A percentile compares a stretch with the other conserved stretches of the same genome.
Evolutionary conservation across 768 basidiomycete genomes (phyloP).

Genomic region (Phylloporus arenicola): DNA sequence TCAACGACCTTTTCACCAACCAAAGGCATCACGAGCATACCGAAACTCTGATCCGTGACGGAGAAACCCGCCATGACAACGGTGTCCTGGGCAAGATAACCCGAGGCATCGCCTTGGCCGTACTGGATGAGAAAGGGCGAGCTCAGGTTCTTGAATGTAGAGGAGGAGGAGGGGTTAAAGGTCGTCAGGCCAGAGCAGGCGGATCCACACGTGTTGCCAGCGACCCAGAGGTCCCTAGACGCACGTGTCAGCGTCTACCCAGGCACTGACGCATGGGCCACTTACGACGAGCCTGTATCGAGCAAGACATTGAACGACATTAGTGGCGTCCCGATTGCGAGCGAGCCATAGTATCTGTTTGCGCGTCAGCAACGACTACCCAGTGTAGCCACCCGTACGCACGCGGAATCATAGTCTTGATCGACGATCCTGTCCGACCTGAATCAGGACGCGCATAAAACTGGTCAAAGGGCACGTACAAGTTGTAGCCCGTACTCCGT

Average conservation of each 20-base stretch:
- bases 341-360: constrained; percentile 33
- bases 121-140: constrained; percentile 40
- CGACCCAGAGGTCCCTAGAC: constrained; percentile 48
- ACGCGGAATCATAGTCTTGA: constrained; percentile 64
- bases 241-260: constrained; percentile 9
- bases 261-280: not conserved
- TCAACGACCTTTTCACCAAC: not conserved
- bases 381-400: constrained; percentile 7
- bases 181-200: constrained; percentile 27
- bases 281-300: constrained; percentile 45
- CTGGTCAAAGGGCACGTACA: constrained; percentile 33
- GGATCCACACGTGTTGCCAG: constrained; percentile 28
- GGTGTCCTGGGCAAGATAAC: constrained; percentile 41
- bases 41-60: constrained; percentile 43
- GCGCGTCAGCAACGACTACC: not conserved
- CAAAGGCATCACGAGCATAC: constrained; percentile 5
- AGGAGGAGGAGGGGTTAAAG: constrained; percentile 34
- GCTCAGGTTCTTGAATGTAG: constrained; percentile 33
- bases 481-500: constrained; percentile 47
- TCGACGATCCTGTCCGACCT: constrained; percentile 48
- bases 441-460: not conserved
- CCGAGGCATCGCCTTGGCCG: constrained; percentile 44
- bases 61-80: constrained; percentile 50
- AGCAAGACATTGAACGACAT: constrained; percentile 45
- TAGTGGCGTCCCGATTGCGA: constrained; percentile 43